A percentile compares a stretch with the other conserved stretches of the same genome.
These are phyloP conservation scores for Diaporthe caulivora DNA, from an alignment of 2,329 filamentous ascomycete species.

Conservation along the genomic window DNA sequence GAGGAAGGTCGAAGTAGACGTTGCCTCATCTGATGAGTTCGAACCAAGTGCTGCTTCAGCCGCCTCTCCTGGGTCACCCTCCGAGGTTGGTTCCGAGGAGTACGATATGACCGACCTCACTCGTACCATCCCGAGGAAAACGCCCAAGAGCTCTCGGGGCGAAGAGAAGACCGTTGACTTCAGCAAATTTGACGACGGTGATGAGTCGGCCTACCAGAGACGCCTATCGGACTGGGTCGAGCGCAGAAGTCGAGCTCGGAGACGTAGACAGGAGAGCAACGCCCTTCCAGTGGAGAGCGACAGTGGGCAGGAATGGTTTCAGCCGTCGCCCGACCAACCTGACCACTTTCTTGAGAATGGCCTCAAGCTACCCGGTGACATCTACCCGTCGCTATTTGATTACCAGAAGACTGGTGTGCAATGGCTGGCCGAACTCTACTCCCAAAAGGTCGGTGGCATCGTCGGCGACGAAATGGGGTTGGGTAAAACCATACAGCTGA, in stretches of 20 bases:
- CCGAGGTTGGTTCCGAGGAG: constrained; percentile 53
- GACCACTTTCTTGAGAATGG: constrained; percentile 82
- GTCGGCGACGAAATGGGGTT: constrained; percentile 98
- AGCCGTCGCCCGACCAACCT: constrained; percentile 84
- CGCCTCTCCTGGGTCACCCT: constrained; percentile 35
- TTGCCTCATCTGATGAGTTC: constrained; percentile 61
- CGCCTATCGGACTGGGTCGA: constrained; percentile 82
- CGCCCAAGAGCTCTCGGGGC: constrained; percentile 53
- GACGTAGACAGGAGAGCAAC: constrained; percentile 50
- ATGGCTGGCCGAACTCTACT: constrained; percentile 94
- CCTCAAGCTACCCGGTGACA: constrained; percentile 88
- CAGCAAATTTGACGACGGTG: constrained; percentile 84
- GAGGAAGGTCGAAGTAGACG: constrained; percentile 54
- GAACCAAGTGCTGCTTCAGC: constrained; percentile 48
- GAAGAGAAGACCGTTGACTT: constrained; percentile 59
- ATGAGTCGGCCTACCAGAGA: constrained; percentile 82
- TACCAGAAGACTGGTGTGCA: constrained; percentile 98
- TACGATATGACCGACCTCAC: constrained; percentile 55
- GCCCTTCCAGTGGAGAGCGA: constrained; percentile 50
- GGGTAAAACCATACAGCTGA: constrained; percentile 83
- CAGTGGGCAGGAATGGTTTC: constrained; percentile 78
- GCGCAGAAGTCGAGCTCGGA: constrained; percentile 57
- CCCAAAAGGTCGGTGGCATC: constrained; percentile 91
- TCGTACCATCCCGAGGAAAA: constrained; percentile 54
- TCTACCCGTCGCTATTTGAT: constrained; percentile 91